These are phyloP conservation scores for Mangifera indica DNA, from an alignment of 345 rosid genomes.

Conservation along the genomic window DNA sequence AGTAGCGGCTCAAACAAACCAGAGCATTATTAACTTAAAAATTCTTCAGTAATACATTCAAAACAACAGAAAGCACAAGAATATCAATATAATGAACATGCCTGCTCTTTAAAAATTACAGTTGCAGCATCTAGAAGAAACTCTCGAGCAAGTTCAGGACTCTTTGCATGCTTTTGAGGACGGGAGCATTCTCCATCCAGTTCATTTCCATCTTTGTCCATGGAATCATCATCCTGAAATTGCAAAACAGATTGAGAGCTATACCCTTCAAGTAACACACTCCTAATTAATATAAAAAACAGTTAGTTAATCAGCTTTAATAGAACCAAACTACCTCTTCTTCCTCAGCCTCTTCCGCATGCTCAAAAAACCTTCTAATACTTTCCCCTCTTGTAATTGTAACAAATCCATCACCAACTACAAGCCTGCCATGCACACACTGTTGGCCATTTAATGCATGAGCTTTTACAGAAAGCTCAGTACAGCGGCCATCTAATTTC, in stretches of 20 bases:
- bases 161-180: slow-evolving; percentile 98
- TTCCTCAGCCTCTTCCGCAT: slow-evolving; percentile 96
- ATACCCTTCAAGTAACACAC: not conserved
- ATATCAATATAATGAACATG: slow-evolving; percentile 27
- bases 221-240: slow-evolving; percentile 85
- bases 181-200: slow-evolving; percentile 96
- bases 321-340: slow-evolving; percentile 69
- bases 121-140: slow-evolving; percentile 97
- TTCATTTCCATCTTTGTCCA: slow-evolving; percentile 95
- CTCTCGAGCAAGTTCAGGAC: slow-evolving; percentile 99
- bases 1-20: too few species aligned
- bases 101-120: slow-evolving; percentile 97
- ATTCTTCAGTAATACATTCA: too few species aligned
- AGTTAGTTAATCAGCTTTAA: slow-evolving; percentile 15
- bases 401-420: slow-evolving; percentile 90
- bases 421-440: slow-evolving; percentile 88
- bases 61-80: not conserved
- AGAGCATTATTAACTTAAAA: too few species aligned
- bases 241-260: not conserved
- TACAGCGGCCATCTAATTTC: slow-evolving; percentile 76
- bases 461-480: slow-evolving; percentile 85
- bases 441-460: slow-evolving; percentile 78
- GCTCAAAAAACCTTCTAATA: slow-evolving; percentile 82
- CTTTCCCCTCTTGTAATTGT: slow-evolving; percentile 80
- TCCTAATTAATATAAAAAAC: not conserved